A percentile compares a stretch with the other conserved stretches of the same genome.
Conservation (phyloP, 2,329 filamentous ascomycete genomes). For the Tricladium varicosporioides region DNA sequence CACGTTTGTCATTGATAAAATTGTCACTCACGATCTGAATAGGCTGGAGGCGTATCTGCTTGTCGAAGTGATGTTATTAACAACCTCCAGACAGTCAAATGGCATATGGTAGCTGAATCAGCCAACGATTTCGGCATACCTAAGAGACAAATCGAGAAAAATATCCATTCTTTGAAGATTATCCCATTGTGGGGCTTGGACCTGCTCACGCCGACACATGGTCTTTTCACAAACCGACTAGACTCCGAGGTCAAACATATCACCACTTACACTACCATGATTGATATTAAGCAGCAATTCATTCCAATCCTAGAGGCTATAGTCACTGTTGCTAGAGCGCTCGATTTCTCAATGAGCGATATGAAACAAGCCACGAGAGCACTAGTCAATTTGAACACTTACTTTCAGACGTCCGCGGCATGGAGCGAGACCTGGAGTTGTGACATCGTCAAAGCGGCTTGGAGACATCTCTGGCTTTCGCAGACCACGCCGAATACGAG, state of each 20-base stretch:
- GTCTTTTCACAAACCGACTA: constrained; percentile 44
- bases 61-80: constrained; percentile 13
- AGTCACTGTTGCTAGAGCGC: constrained; percentile 46
- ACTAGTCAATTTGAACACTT: constrained; percentile 17
- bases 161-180: constrained; percentile 45
- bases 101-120: constrained; percentile 11
- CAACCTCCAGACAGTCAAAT: constrained; percentile 12
- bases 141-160: constrained; percentile 35
- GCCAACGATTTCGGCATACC: constrained; percentile 10
- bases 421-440: constrained; percentile 45
- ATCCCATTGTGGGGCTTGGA: constrained; percentile 47
- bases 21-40: no score
- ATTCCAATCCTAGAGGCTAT: constrained; percentile 47
- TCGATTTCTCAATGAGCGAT: constrained; percentile 44
- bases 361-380: constrained; percentile 36
- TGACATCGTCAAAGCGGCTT: constrained; percentile 42
- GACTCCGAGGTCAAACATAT: constrained; percentile 47
- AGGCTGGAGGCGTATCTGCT: constrained; percentile 42
- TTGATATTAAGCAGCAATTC: constrained; percentile 49
- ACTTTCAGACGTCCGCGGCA: constrained; percentile 39
- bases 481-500: constrained; percentile 5
- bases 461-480: constrained; percentile 29
- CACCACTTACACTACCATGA: constrained; percentile 39
- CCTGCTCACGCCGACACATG: constrained; percentile 45
- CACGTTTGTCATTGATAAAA: no score